phyloP scores from a whole-genome alignment of 768 basidiomycete species.

The Arthromyces matolae region DNA sequence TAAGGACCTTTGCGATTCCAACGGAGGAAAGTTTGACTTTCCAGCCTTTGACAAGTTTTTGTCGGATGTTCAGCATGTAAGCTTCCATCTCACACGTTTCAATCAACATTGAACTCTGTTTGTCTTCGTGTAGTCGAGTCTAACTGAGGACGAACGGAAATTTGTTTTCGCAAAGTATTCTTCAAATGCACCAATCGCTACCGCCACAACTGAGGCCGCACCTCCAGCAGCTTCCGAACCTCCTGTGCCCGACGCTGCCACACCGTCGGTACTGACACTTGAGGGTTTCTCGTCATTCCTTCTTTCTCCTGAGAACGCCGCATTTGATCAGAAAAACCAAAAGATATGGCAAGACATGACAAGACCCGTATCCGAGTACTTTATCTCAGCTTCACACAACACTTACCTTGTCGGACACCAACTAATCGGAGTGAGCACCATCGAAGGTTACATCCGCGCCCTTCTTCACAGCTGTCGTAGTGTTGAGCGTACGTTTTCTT shows the following conservation, averaged over 20 bases:
- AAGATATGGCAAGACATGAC: constrained; percentile 83
- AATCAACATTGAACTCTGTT: background rate
- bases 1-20: constrained; percentile 28
- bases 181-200: background rate
- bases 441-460: constrained; percentile 91
- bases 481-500: constrained; percentile 70
- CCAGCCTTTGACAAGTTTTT: constrained; percentile 43
- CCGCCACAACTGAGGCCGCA: constrained; percentile 14
- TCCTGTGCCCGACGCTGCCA: background rate
- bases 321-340: constrained; percentile 37
- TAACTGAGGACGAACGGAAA: constrained; percentile 5
- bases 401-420: constrained; percentile 88
- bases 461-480: constrained; percentile 88
- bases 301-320: constrained; percentile 71
- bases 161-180: constrained; percentile 13
- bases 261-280: constrained; percentile 36
- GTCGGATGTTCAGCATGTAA: constrained; percentile 40
- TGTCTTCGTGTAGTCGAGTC: background rate
- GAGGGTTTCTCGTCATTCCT: constrained; percentile 79
- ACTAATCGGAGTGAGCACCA: constrained; percentile 81
- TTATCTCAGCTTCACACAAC: constrained; percentile 87
- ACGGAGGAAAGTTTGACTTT: constrained; percentile 38
- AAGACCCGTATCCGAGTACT: constrained; percentile 81
- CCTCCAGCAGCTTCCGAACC: background rate
- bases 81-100: constrained; percentile 2